phyloP scores from a whole-genome alignment of 2,329 filamentous ascomycete species.

The Plenodomus lindquistii region DNA sequence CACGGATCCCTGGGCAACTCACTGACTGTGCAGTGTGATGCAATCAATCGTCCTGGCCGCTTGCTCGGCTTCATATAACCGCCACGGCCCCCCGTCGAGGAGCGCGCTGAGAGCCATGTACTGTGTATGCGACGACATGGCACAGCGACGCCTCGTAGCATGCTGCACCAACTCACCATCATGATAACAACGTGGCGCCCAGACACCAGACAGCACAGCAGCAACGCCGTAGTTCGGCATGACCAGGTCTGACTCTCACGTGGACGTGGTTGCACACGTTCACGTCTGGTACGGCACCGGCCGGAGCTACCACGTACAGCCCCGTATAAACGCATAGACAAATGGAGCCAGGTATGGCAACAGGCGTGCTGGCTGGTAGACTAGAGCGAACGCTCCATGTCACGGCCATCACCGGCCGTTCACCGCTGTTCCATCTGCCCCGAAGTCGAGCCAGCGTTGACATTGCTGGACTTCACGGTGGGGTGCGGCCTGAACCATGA shows the following conservation, averaged over 20 bases:
- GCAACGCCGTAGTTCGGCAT: slow-evolving; percentile 29
- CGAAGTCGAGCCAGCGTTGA: slow-evolving; percentile 16
- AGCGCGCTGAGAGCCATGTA: too few species aligned
- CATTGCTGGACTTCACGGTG: slow-evolving; percentile 17
- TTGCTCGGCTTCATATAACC: slow-evolving; percentile 7
- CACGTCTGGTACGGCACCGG: slow-evolving; percentile 32
- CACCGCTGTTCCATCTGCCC: slow-evolving; percentile 38
- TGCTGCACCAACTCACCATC: slow-evolving; percentile 7
- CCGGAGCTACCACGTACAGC: slow-evolving; percentile 32
- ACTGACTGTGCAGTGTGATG: slow-evolving; percentile 30
- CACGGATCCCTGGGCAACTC: slow-evolving; percentile 19
- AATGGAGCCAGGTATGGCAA: slow-evolving; percentile 12
- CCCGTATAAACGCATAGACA: slow-evolving; percentile 24
- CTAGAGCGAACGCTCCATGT: slow-evolving; percentile 21
- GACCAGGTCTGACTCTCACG: slow-evolving; percentile 37
- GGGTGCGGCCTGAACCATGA: slow-evolving; percentile 19
- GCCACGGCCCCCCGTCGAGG: slow-evolving; percentile 6
- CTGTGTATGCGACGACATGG: slow-evolving; percentile 4
- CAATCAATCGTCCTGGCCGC: slow-evolving; percentile 21
- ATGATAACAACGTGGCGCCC: slow-evolving; percentile 35
- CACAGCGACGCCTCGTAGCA: slow-evolving; percentile 19
- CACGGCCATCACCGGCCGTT: slow-evolving; percentile 38
- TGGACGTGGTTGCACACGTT: slow-evolving; percentile 24
- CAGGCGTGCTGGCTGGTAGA: slow-evolving; percentile 23
- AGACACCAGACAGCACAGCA: slow-evolving; percentile 36